Evolutionary conservation across 129 eudicot genomes (phyloP), one percentile per base, ranked within the genome.

Genomic region (Heracleum sosnowskyi): DNA sequence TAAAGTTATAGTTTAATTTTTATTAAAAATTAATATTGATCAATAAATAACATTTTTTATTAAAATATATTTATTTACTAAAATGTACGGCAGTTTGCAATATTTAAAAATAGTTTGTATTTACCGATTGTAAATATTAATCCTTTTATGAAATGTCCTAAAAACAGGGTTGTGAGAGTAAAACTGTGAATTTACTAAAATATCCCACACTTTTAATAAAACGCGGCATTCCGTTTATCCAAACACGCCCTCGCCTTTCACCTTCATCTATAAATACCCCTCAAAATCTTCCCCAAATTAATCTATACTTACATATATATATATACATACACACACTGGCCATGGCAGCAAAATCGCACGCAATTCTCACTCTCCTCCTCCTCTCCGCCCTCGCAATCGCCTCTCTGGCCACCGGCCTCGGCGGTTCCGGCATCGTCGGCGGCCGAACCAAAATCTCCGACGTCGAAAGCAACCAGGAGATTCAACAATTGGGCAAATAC

Each of bases 401-500:
- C 49, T n/a, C 29, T 20, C 51, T 49, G 31, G 75, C 44, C 44
- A 18, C 46, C 7, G 75, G 20, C 0, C 44, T 71, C 2, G 75
- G 75, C 29, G 75, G 47, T 2, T 0, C 35, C 70, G 18, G n/a
- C n/a, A n/a, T 2, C 34, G 69, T 76, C 8, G 95, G 95, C 13
- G 89, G 90, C 0, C 84, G 90, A 26, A 86, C 77, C 46, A 76
- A 82, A 79, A 69, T 90, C 34, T 2, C 33, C 33, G 57, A 86
- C 76, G 96, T 90, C 55, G 79, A 82, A 45, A 40, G 76, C 34
- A 76, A 91, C 86, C 37, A 80, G 46, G 93, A 91, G 47, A 80
- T 88, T 33, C 96, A 88, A 69, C 79, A 85, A 1, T 83, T 91
- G 15, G 92, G 96, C 8, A 83, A 69, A 11, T 90, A 83, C 69